A percentile compares a stretch with the other conserved stretches of the same genome.
phyloP scores from a whole-genome alignment of 2,329 filamentous ascomycete species.

The Fusarium continuum region DNA sequence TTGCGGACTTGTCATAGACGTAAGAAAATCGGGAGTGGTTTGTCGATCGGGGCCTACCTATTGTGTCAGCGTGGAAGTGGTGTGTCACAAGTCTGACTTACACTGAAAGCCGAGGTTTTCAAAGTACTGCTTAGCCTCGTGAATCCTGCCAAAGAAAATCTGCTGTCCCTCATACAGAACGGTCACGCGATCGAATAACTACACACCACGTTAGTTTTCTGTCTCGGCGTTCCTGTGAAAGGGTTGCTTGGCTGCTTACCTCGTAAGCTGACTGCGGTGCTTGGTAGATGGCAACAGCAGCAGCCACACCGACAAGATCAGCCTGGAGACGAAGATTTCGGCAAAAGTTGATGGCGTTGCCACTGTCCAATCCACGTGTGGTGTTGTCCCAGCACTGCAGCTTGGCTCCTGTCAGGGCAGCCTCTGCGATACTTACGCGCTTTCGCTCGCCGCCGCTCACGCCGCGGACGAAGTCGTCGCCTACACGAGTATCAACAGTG shows the following conservation, averaged over 20 bases:
- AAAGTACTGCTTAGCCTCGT: slow-evolving; percentile 69
- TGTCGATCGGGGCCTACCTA: slow-evolving; percentile 42
- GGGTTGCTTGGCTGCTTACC: slow-evolving; percentile 13
- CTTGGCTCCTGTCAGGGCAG: slow-evolving; percentile 47
- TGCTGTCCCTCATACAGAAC: slow-evolving; percentile 74
- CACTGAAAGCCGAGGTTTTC: slow-evolving; percentile 50
- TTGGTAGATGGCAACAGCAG: slow-evolving; percentile 63
- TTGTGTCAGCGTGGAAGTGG: neutral
- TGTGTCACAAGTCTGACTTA: neutral
- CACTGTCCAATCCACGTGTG: slow-evolving; percentile 44
- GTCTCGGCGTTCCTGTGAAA: neutral
- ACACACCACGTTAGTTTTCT: slow-evolving; percentile 54
- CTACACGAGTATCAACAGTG: slow-evolving; percentile 76
- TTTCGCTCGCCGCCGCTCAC: slow-evolving; percentile 83
- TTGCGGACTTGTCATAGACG: slow-evolving; percentile 55
- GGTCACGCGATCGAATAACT: slow-evolving; percentile 73
- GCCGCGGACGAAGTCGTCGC: slow-evolving; percentile 73
- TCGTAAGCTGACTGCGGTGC: slow-evolving; percentile 68
- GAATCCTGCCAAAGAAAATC: slow-evolving; percentile 70
- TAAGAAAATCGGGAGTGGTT: slow-evolving; percentile 43
- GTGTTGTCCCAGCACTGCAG: slow-evolving; percentile 49
- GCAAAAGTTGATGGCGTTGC: slow-evolving; percentile 43
- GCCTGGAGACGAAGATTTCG: slow-evolving; percentile 40
- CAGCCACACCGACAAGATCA: slow-evolving; percentile 41
- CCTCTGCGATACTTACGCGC: slow-evolving; percentile 80